These are phyloP conservation scores for Arachis monticola DNA, from an alignment of 331 rosid genomes.

Conservation along the genomic window DNA sequence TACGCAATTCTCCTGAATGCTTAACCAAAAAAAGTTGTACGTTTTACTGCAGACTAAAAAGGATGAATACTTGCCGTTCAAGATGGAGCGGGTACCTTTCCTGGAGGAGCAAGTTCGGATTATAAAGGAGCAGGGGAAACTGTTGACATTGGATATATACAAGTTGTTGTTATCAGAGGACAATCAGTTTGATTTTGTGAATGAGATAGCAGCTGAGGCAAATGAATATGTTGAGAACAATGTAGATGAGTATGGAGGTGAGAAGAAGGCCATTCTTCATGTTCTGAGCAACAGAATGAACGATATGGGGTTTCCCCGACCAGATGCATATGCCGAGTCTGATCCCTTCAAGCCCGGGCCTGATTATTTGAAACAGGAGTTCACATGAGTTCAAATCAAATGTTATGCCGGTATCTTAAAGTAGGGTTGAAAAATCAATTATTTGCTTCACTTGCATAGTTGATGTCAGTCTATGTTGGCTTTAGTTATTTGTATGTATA, in stretches of 20 bases:
- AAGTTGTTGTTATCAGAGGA: slow-evolving; percentile 78
- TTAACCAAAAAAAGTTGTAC: slow-evolving; percentile 24
- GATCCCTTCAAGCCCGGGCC: slow-evolving; percentile 70
- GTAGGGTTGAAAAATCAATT: too few species aligned
- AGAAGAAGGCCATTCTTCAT: slow-evolving; percentile 90
- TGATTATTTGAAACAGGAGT: too few species aligned
- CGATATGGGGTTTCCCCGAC: slow-evolving; percentile 73
- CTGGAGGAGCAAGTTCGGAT: slow-evolving; percentile 91
- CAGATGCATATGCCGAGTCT: slow-evolving; percentile 80
- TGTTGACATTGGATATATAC: slow-evolving; percentile 71
- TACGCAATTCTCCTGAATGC: slow-evolving; percentile 15
- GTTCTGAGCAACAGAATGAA: slow-evolving; percentile 85
- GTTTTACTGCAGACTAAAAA: slow-evolving; percentile 61
- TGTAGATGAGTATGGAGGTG: slow-evolving; percentile 80
- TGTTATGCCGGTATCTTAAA: too few species aligned
- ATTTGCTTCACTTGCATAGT: too few species aligned
- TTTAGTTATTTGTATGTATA: too few species aligned
- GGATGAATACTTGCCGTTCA: slow-evolving; percentile 59
- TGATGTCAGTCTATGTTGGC: too few species aligned
- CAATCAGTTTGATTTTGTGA: slow-evolving; percentile 82
- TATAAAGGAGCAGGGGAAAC: slow-evolving; percentile 73
- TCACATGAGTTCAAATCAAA: too few species aligned
- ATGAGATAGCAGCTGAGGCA: slow-evolving; percentile 91
- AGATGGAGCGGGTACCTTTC: slow-evolving; percentile 79
- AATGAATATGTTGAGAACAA: slow-evolving; percentile 72